Conservation (phyloP, 2,329 filamentous ascomycete genomes). For the Balansia obtecta region DNA sequence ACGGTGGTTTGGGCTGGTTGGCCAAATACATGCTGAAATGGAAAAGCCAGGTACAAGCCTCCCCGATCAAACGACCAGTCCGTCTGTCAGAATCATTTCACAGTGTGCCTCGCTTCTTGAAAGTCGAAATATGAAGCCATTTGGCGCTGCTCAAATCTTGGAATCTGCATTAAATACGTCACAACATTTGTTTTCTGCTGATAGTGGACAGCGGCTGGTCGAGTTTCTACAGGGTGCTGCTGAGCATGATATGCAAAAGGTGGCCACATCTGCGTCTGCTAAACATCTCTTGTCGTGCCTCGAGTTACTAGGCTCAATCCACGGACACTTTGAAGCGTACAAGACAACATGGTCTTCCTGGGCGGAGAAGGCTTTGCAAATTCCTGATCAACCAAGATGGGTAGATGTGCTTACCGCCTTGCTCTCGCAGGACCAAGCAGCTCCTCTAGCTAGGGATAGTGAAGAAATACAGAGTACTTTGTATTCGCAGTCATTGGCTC, state of each 20-base stretch:
- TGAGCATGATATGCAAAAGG: conserved; percentile 37
- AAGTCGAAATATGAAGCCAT: conserved; percentile 43
- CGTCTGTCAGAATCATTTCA: conserved; percentile 18
- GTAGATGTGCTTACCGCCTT: conserved; percentile 29
- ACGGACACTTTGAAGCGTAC: conserved; percentile 25
- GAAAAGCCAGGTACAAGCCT: conserved; percentile 7
- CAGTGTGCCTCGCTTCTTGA: conserved; percentile 31
- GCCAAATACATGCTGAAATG: conserved; percentile 28
- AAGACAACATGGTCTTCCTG: conserved; percentile 32
- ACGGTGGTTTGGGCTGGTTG: conserved; percentile 53
- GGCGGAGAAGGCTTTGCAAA: conserved; percentile 26
- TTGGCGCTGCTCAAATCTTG: conserved; percentile 38
- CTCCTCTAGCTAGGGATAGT: conserved; percentile 25
- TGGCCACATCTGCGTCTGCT: conserved; percentile 59
- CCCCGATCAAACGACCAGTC: conserved; percentile 17
- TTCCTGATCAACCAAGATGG: conserved; percentile 12
- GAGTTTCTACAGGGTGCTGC: conserved; percentile 37
- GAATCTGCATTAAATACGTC: conserved; percentile 25
- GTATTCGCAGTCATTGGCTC: conserved; percentile 25
- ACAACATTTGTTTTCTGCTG: conserved; percentile 27
- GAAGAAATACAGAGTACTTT: conserved; percentile 35
- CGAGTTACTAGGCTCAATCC: conserved; percentile 36
- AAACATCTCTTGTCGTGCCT: conserved; percentile 54
- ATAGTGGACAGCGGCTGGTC: conserved; percentile 23
- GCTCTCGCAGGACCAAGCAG: conserved; percentile 31